phyloP scores from a whole-genome alignment of 2,329 filamentous ascomycete genomes.

The Parastagonospora avenae region DNA sequence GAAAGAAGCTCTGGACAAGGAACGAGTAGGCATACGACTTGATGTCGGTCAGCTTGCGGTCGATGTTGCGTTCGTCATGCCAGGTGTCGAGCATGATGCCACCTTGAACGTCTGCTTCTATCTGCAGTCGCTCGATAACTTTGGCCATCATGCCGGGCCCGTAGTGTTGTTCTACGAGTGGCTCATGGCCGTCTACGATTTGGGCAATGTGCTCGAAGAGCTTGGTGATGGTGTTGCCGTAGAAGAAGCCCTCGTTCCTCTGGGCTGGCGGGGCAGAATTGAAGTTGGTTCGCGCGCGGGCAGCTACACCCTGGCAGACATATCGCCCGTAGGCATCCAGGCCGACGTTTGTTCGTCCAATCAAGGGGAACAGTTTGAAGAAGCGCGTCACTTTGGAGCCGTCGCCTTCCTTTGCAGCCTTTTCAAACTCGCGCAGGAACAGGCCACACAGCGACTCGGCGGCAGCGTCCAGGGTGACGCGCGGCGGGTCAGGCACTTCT shows the following conservation, averaged over 20 bases:
- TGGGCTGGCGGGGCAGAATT: constrained; percentile 69
- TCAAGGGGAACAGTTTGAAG: constrained; percentile 96
- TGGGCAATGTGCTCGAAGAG: constrained; percentile 97
- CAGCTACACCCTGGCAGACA: constrained; percentile 92
- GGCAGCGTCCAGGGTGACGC: constrained; percentile 82
- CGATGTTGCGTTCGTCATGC: constrained; percentile 85
- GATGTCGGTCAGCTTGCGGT: constrained; percentile 88
- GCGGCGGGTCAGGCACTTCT: constrained; percentile 90
- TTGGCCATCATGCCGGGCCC: constrained; percentile 90
- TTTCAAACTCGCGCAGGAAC: constrained; percentile 94
- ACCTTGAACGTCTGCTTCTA: constrained; percentile 94
- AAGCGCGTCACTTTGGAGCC: constrained; percentile 90
- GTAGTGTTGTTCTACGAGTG: constrained; percentile 91
- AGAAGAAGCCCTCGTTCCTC: constrained; percentile 82
- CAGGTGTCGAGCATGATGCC: constrained; percentile 96
- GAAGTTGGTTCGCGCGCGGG: constrained; percentile 78
- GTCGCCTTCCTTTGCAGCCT: constrained; percentile 84
- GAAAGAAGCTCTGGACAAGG: constrained; percentile 89
- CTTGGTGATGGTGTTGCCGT: constrained; percentile 85
- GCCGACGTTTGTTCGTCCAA: constrained; percentile 85
- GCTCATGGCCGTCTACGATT: constrained; percentile 90
- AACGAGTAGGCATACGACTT: constrained; percentile 99
- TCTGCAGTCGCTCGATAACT: constrained; percentile 89
- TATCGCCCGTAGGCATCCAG: constrained; percentile 95
- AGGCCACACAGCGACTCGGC: constrained; percentile 87